Evolutionary conservation across 495 filamentous ascomycete species (phyloP), one percentile per base, ranked within the genome.

Genomic region (Trichoderma asperelloides): DNA sequence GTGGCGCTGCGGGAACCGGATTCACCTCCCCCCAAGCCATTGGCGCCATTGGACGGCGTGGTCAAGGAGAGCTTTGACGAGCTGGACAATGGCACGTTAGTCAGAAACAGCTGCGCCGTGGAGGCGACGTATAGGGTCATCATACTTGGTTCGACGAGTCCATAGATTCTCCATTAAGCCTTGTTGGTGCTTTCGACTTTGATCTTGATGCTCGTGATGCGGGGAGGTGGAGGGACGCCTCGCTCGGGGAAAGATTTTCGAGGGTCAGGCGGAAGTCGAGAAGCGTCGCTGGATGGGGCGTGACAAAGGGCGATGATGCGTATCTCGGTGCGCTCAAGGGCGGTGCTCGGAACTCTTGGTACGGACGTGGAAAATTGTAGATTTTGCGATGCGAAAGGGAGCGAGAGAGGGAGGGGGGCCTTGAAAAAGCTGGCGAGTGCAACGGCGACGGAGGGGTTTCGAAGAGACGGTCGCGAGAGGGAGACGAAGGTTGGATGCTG

Each of bases 61-160:
- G 92, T 91, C 57, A 97, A 82, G 66, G 91, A 95, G 80, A 97
- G 88, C 82, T 96, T 98, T 84, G 86, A 91, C 76, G 86, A 83
- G 83, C 89, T 93, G 74, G 37, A 33, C 25, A 13, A 37, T 55
- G 47, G 15, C 33, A 40, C 25, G 49, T 41, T 60, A 37, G 74
- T 21, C 37, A 62, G 37, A 49, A 70, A 1, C 12, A 15, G 55
- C 27, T 60, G 55, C 55, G 55, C 55, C n/a, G 43, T 60, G 21
- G 13, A 33, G 60, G 65, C 23, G 33, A 33, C 28, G 18, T 55
- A 41, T 28, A 21, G 55, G 67, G 49, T 37, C 45, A 65, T 80
- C 89, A 80, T 85, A 96, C 92, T 93, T 96, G 75, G 90, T 87
- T 78, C 93, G 90, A 76, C 93, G 90, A 83, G 88, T 92, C 93